Evolutionary conservation across 805 yeast species (phyloP), one percentile per base, ranked within the genome.

Genomic region (Metschnikowia drakensbergensis): DNA sequence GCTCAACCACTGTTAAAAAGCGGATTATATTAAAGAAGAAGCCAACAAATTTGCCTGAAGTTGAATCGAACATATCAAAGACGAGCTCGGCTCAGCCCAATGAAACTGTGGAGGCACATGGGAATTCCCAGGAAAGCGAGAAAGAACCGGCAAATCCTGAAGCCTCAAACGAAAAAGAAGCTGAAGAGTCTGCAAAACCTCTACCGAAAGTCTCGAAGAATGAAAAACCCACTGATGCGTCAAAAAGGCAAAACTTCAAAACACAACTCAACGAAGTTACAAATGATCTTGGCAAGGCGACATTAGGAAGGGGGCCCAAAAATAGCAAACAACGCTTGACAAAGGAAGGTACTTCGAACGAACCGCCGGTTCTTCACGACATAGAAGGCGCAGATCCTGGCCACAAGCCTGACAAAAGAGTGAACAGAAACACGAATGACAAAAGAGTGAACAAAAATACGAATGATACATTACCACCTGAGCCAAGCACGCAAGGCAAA

Each of bases 11-110:
- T 4, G 49, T 50, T 10, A 50, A 54, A 11, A 71, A 71, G 45
- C 75, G 76, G 1, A 64, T 68, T 0, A 64, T 72, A 32, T 64
- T 72, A 56, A 71, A 70, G 58, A 72, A 72, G 59, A 70, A 67
- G 37, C 37, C 41, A 30, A 28, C 13, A 8, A 25, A n/a, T 7
- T 30, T 31, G 29, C 27, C 36, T 4, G 52, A 42, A 10, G 48
- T n/a, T 11, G 39, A 13, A 7, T 11, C 35, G 8, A 32, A 40
- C 29, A 40, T 25, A 13, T n/a, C 28, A n/a, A 40, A 46, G 26
- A 13, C 36, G 13, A 37, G 17, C n/a, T 4, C 30, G 3, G 29
- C 5, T 25, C 4, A 6, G 6, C 7, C 28, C 29, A 22, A 31
- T 9, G 8, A 40, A 13, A 32, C 28, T 30, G 30, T 2, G 4